phyloP scores from a whole-genome alignment of 805 yeast species.

The Ogataea zsoltii region DNA sequence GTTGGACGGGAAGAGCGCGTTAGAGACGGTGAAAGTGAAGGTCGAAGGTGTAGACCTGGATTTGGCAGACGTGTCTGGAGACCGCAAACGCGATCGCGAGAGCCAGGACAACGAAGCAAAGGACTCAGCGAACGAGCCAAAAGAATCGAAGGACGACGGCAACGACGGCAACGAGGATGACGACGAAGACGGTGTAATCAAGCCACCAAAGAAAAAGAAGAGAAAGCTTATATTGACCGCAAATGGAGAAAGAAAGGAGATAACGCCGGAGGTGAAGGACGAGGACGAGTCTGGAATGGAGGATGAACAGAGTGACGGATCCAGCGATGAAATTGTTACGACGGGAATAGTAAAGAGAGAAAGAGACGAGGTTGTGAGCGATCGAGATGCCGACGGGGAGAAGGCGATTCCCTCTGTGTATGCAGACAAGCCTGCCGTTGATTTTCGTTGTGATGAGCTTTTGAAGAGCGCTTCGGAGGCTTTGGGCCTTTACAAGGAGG shows the following conservation, averaged over 20 bases:
- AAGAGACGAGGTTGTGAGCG: conserved; percentile 21
- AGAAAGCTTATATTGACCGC: conserved; percentile 22
- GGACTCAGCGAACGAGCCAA: conserved; percentile 1
- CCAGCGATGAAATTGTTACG: conserved; percentile 5
- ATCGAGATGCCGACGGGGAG: conserved; percentile 1
- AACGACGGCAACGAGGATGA: conserved; percentile 14
- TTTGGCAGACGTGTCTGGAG: background rate
- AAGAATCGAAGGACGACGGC: background rate
- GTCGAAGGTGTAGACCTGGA: conserved; percentile 13
- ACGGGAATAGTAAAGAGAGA: conserved; percentile 2
- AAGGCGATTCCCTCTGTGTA: conserved; percentile 45
- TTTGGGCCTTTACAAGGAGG: conserved; percentile 38
- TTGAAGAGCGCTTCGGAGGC: conserved; percentile 21
- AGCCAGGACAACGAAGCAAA: conserved; percentile 4
- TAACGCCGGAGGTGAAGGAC: conserved; percentile 14
- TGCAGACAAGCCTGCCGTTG: conserved; percentile 10
- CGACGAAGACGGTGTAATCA: conserved; percentile 22
- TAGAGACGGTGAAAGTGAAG: conserved; percentile 9
- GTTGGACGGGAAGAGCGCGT: conserved; percentile 7
- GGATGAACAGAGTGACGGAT: conserved; percentile 10
- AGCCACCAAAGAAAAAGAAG: conserved; percentile 21
- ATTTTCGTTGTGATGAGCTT: conserved; percentile 25
- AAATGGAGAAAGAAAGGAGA: conserved; percentile 25
- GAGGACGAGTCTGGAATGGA: conserved; percentile 20
- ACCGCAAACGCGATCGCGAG: background rate